Percentiles rank a stretch among this genome's conserved stretches.
Evolutionary conservation across 73 alveolate species (phyloP).

Genomic region (Paramecium caudatum): DNA sequence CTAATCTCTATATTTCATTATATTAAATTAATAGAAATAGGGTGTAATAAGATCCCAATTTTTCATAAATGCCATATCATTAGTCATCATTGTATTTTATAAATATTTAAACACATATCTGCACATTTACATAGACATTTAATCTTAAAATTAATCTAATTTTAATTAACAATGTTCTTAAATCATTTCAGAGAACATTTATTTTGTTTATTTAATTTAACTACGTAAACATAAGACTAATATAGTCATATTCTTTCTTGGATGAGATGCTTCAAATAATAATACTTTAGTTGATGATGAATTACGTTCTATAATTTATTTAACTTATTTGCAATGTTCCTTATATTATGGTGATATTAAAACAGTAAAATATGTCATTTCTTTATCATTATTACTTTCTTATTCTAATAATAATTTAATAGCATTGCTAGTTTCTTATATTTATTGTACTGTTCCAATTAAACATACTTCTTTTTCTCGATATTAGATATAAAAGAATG

Average conservation of each 20-base stretch:
- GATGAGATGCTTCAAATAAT: constrained; percentile 76
- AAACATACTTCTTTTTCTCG: constrained; percentile 72
- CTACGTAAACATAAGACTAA: constrained; percentile 37
- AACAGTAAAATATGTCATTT: constrained; percentile 69
- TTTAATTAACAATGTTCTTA: constrained; percentile 54
- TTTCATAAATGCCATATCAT: constrained; percentile 76
- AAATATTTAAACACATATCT: constrained; percentile 74
- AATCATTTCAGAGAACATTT: constrained; percentile 39
- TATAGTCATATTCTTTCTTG: constrained; percentile 73
- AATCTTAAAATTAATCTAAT: constrained; percentile 73
- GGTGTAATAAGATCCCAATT: constrained; percentile 77
- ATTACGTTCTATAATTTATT: constrained; percentile 57
- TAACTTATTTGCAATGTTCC: constrained; percentile 53
- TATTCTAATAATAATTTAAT: constrained; percentile 62
- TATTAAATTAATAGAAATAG: constrained; percentile 57
- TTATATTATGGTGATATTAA: constrained; percentile 65
- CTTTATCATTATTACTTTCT: constrained; percentile 52
- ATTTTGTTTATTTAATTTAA: constrained; percentile 31
- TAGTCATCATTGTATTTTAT: constrained; percentile 71
- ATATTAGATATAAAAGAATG: constrained; percentile 71
- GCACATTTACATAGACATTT: constrained; percentile 74
- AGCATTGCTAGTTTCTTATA: constrained; percentile 33
- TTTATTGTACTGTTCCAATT: constrained; percentile 69
- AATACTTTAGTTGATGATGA: constrained; percentile 68
- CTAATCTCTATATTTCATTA: constrained; percentile 32